Evolutionary conservation across 805 yeast species (phyloP), one percentile per base, ranked within the genome.

Genomic region (Wickerhamiella dianesei): DNA sequence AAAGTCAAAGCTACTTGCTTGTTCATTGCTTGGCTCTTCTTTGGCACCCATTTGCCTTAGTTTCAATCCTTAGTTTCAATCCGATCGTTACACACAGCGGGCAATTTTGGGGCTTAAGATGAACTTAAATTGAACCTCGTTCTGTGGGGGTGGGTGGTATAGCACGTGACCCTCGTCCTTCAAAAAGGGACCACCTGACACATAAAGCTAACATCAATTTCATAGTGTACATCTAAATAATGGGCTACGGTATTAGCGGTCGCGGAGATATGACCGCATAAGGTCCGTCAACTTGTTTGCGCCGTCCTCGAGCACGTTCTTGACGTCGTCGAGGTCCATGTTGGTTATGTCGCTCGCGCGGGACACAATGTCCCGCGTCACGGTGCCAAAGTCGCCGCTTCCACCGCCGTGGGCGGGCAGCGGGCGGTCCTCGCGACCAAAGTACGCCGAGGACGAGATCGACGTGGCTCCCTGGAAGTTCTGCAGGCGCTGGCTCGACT

Each of bases 281-380:
- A 82, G 79, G 22, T 80, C 82, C 22, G 94, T 85, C 47, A 89
- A 70, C 65, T 84, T 87, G 60, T 80, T 82, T 20, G 96, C 97
- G 49, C 97, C 97, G 54, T 78, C 83, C 65, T 89, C 97, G 53
- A 92, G 73, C 14, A 87, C 96, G 64, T 85, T 95, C 67, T 84
- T 87, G 59, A 92, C 68, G 48, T 80, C 86, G 43, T 82, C 86
- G 61, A 92, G 69, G 64, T 92, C 98, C 59, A 92, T 95, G 56
- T 79, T 80, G n/a, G 89, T 80, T 48, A 81, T 78, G 44, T 80
- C 78, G 37, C 44, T 35, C 4, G 58, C 60, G 14, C 54, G 50
- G 16, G 51, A 45, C 18, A 58, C 60, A 16, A 55, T 46, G 47
- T 54, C 46, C 53, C 53, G 32, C 59, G 60, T 58, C 25, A 47